phyloP scores from a whole-genome alignment of 139 green algal species.

The Ulvella scutata region DNA sequence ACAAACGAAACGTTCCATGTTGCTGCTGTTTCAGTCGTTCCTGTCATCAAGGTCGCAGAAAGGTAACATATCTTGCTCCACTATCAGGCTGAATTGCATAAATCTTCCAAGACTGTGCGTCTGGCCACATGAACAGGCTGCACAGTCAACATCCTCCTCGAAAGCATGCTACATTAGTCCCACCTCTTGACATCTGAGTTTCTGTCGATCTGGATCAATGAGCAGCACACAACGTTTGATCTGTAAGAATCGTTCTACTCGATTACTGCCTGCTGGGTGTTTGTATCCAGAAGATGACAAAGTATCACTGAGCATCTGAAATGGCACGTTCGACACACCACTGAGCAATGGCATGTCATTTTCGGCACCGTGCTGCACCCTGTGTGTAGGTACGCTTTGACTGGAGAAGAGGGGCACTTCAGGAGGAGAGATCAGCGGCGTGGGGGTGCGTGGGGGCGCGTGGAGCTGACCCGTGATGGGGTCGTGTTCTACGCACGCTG shows the following conservation, averaged over 20 bases:
- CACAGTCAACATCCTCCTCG: background rate
- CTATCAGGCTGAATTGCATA: background rate
- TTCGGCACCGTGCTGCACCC: too few relatives aligned
- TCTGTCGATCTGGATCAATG: background rate
- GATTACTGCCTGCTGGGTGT: background rate
- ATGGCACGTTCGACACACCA: too few relatives aligned
- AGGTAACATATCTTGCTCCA: background rate
- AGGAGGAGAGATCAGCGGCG: background rate
- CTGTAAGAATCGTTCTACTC: background rate
- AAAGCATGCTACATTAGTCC: background rate
- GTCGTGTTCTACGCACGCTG: background rate
- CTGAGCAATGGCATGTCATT: too few relatives aligned
- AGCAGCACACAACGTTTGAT: background rate
- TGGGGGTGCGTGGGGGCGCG: background rate
- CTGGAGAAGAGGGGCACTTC: background rate
- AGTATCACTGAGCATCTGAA: too few relatives aligned
- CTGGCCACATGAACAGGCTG: background rate
- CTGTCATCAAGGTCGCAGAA: background rate
- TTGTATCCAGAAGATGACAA: too few relatives aligned
- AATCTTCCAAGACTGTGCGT: background rate
- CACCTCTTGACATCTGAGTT: background rate
- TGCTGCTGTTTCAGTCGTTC: background rate
- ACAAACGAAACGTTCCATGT: background rate
- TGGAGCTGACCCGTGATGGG: background rate
- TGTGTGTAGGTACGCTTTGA: background rate